Base-by-base conservation (phyloP, 495 filamentous ascomycete genomes). In the Penicillium antarcticum region DNA sequence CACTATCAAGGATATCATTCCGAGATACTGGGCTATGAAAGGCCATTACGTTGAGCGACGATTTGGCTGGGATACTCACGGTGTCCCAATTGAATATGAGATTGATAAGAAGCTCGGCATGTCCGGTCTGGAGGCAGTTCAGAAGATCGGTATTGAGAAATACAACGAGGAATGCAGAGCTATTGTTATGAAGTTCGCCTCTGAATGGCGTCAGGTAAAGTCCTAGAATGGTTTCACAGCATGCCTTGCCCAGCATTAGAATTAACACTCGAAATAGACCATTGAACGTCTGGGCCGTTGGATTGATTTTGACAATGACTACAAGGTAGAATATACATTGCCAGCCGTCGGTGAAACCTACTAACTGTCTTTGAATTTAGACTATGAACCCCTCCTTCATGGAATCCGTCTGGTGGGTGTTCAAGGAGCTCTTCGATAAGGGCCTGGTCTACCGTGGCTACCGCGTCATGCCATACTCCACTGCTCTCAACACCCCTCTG, bases 231-330 rank as follows among this genome's bases (percentile, higher is more conserved):
- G 26, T 8, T 10, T 7, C 26, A 29, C 26, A 10, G 2, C 1
- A 4, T 29, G 8, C 26, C 26, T 29, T 29, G 2, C 26, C 21
- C 26, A 29, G 26, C 8, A 7, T 29, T 7, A 29, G 26, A 29
- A 29, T 29, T 29, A 29, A 29, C 26, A 29, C 26, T 29, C 26
- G 6, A 29, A 29, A 29, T 29, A 29, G 53, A 96, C 89, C 14
- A 89, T 98, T 51, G 90, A 96, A 49, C 72, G 94, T 38, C 72
- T 98, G 23, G 94, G 95, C 39, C 87, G 95, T 47, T 98, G 95
- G 94, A 91, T 97, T 59, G 95, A 98, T 71, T 96, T 97, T 52
- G 95, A 97, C 70, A 94, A 95, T 62, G 91, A 96, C 62, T 97
- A 97, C 77, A 97, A 97, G 84, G 87, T 87, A 49, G 14, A 31